phyloP scores from a whole-genome alignment of 1,284 basidiomycete species.

The Tylopilus orsonianus region DNA sequence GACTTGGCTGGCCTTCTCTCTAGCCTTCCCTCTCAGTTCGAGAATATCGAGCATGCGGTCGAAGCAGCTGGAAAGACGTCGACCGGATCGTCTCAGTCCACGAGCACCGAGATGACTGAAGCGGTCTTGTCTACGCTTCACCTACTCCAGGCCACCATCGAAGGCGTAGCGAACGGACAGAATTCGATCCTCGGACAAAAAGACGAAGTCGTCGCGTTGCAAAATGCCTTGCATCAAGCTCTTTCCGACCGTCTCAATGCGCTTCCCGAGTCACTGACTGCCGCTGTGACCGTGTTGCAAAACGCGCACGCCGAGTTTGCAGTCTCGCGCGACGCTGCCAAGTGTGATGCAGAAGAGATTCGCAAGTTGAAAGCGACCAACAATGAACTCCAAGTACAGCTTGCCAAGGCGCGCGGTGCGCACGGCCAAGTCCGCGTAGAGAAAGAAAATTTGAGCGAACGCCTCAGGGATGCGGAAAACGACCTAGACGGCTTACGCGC shows the following conservation, averaged over 20 bases:
- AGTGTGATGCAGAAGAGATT: conserved; percentile 68
- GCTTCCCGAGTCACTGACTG: conserved; percentile 58
- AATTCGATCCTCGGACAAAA: conserved; percentile 45
- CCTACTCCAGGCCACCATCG: conserved; percentile 47
- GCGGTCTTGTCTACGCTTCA: conserved; percentile 29
- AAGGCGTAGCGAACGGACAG: conserved; percentile 44
- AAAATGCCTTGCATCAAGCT: conserved; percentile 45
- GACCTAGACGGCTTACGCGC: conserved; percentile 60
- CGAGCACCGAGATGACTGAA: conserved; percentile 32
- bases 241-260: conserved; percentile 52
- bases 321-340: conserved; percentile 51
- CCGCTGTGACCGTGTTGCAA: conserved; percentile 56
- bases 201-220: conserved; percentile 42
- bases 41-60: conserved; percentile 42
- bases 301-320: conserved; percentile 61
- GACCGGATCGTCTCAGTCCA: conserved; percentile 13
- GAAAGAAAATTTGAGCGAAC: conserved; percentile 69
- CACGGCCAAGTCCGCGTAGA: conserved; percentile 79
- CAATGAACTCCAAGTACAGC: conserved; percentile 64
- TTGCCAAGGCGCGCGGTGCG: conserved; percentile 70
- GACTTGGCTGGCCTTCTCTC: conserved; percentile 40
- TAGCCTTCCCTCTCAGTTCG: conserved; percentile 43
- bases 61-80: conserved; percentile 14
- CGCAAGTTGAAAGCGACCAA: conserved; percentile 52
- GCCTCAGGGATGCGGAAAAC: conserved; percentile 54